Evolutionary conservation across 352 stramenopile species (phyloP), one percentile per base, ranked within the genome.

Genomic region (Globisporangium mamillatum): DNA sequence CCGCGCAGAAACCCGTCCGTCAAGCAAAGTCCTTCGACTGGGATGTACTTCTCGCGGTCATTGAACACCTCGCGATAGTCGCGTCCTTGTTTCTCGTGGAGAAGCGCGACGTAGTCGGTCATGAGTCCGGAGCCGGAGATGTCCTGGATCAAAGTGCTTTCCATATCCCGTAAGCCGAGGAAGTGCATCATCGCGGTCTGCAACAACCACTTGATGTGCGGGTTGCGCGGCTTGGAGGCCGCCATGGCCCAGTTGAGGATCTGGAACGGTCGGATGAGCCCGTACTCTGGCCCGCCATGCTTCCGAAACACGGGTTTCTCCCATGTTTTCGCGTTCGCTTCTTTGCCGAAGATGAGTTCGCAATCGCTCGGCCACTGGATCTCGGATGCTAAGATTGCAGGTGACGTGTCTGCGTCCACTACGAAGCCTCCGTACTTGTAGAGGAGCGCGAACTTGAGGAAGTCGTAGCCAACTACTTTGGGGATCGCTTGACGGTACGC

Each of bases 191-290:
- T 66, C 14, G 68, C 6, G 1, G 27, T 36, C 10, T 18, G 1
- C 5, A 73, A 48, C 0, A 73, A 8, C 63, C 57, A 52, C 20
- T 70, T 67, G 50, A 73, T 60, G 61, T 73, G 63, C 5, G 34
- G 34, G 38, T 67, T 73, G 46, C 62, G 68, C 20, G 63, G 56
- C 20, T 50, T 32, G 1, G 48, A 8, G 4, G 63, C 61, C 9
- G 41, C 50, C 68, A 73, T 73, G 25, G 57, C 68, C 68, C 68
- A 73, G 48, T 73, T 73, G 10, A 73, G 68, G 25, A 73, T 36
- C 64, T 73, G 68, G 44, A 66, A 73, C 36, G 63, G 68, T 1
- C 68, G 63, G 1, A 12, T 57, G 34, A 70, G 22, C 14, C 55
- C 55, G 32, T 73, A 73, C 14, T 34, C 25, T 7, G 50, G 32